Percentiles rank a stretch among this genome's conserved stretches.
Conservation (phyloP, 108 stramenopile species). For the Licmophora abbreviata region DNA sequence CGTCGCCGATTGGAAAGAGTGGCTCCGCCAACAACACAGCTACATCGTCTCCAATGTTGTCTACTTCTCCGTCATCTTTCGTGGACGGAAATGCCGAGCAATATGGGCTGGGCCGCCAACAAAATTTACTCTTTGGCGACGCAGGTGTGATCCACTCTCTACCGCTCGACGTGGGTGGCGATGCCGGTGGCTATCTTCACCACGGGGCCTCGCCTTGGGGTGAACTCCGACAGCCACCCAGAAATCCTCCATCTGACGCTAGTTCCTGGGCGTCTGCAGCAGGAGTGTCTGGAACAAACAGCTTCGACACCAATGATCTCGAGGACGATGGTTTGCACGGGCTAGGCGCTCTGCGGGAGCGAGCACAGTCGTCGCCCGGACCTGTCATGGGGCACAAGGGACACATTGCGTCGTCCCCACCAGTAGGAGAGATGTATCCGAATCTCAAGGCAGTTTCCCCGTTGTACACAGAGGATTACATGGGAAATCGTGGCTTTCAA, state of each 20-base stretch:
- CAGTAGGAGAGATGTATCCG: not conserved
- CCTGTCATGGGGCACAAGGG: not conserved
- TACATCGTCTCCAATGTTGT: slow-evolving; percentile 23
- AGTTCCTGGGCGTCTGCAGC: slow-evolving; percentile 13
- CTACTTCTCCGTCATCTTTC: slow-evolving; percentile 17
- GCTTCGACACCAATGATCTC: slow-evolving; percentile 16
- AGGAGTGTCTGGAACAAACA: slow-evolving; percentile 14
- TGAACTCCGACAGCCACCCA: too few species aligned
- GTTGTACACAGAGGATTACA: too few species aligned
- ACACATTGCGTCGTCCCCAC: not conserved
- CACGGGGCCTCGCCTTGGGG: too few species aligned
- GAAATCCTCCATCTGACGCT: slow-evolving; percentile 3
- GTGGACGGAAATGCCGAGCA: slow-evolving; percentile 1
- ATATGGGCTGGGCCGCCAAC: too few species aligned
- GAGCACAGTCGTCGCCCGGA: slow-evolving; percentile 38
- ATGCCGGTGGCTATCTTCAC: too few species aligned
- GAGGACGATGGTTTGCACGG: slow-evolving; percentile 24
- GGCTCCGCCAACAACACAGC: slow-evolving; percentile 22
- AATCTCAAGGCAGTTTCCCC: slow-evolving; percentile 10
- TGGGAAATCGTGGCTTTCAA: too few species aligned
- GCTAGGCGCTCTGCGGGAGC: slow-evolving; percentile 33
- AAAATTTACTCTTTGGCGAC: not conserved
- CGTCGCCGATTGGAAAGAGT: slow-evolving; percentile 25
- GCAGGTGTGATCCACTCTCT: not conserved
- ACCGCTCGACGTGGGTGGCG: not conserved